Base-by-base conservation (phyloP, 768 basidiomycete species). In the Mycena albidolilacea region DNA sequence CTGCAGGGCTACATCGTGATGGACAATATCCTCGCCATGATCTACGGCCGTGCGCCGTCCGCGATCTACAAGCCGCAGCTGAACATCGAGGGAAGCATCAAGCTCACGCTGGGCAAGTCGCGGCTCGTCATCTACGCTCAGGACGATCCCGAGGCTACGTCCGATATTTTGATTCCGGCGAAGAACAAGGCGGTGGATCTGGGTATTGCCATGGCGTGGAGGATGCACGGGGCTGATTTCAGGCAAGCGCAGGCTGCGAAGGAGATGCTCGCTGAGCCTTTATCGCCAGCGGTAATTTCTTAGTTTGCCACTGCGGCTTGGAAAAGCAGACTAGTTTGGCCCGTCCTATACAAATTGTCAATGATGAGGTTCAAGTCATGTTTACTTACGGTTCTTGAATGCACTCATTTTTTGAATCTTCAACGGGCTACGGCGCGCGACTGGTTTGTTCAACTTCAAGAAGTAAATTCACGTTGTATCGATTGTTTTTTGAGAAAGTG, bases 1-100 rank as follows among this genome's bases (percentile, higher is more conserved):
- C 1, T 61, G n/a, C 59, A 61, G 59, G 17, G 39, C 12, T 11
- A 23, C 39, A 43, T 10, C 59, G 59, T 61, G 39, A n/a, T 61
- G n/a, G 41, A 41, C 59, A 61, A 61, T 21, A 61, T 61, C 41
- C 39, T 61, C 41, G 39, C 59, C 39, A 43, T 61, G 59, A 61
- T 61, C n/a, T 14, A 43, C 21, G 12, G 17, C n/a, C 59, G 41
- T 12, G 2, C 59, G 9, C 59, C 59, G n/a, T 21, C 41, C 21
- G 41, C 39, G 41, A 43, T 4, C 19, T 61, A 61, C 37, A 43
- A 10, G 30, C 59, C 59, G 11, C 59, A 21, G 59, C 21, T 23
- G n/a, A 19, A 10, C 21, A 12, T 61, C 41, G 59, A 61, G 39
- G 41, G 41, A 10, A 11, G 38, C n/a, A 21, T 61, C n/a, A 61